Base-by-base conservation (phyloP, 2,329 filamentous ascomycete species). In the Neofusicoccum kwambonambiense region DNA sequence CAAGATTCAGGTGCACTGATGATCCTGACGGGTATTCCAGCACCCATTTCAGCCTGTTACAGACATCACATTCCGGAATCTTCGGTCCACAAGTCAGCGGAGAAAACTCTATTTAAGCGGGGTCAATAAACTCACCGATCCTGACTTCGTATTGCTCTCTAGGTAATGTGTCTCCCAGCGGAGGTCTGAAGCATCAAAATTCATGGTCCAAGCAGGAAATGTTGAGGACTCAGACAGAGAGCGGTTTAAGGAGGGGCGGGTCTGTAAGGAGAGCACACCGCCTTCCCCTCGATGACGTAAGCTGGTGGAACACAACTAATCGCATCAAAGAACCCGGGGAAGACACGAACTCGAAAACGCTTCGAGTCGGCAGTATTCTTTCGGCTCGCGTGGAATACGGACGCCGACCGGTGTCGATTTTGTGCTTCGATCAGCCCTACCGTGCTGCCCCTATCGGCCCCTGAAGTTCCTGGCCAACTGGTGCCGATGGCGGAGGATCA, bases 231-330 rank as follows among this genome's bases (percentile, higher is more conserved):
- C 34, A 27, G 41, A n/a, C 31, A 15, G 56, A 37, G 22, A 31
- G 42, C 22, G 54, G 42, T 60, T 45, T 60, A 47, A 60, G 42
- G 56, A 47, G 42, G 56, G 31, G 42, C 34, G 31, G 50, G 37
- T 11, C 50, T 60, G 56, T 47, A 60, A 60, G 56, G 56, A 60
- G 56, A 31, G 41, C 22, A 47, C 56, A 60, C 56, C 56, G 56
- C 56, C 56, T 60, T 47, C 31, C 44, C 56, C 41, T 44, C 13
- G 56, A 60, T 60, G 56, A 60, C 56, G 56, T 60, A 60, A 60
- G 41, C 56, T 27, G 17, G 11, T 47, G 27, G 42, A 47, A 47
- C 56, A 47, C 56, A n/a, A 45, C 56, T 47, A 35, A 19, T 47
- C 56, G 42, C 56, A 37, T 47, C 42, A 37, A 44, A 58, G 39